These are phyloP conservation scores for Adansonia madagascariensis DNA, from an alignment of 441 rosid genomes.

Conservation along the genomic window DNA sequence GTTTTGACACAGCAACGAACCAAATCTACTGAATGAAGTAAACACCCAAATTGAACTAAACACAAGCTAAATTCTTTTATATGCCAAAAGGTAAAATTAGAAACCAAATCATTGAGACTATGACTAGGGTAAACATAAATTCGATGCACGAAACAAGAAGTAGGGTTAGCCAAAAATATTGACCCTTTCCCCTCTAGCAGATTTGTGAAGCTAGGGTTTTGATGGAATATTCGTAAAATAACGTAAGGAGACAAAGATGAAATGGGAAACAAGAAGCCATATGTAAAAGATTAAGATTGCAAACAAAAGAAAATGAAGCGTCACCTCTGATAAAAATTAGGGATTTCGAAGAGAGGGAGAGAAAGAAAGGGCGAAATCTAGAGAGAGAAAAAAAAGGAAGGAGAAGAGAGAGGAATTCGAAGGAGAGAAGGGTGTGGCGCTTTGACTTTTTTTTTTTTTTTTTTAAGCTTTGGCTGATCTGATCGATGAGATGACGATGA, in stretches of 20 bases:
- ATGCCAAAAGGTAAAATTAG: constrained; percentile 14
- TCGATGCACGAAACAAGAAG: constrained; percentile 27
- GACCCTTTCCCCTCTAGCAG: constrained; percentile 17
- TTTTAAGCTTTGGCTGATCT: constrained; percentile 31
- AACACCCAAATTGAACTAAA: constrained; percentile 30
- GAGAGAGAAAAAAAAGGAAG: neutral
- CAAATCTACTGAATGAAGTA: constrained; percentile 37
- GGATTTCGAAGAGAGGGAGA: constrained; percentile 31
- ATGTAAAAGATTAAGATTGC: constrained; percentile 19
- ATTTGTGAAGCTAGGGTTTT: constrained; percentile 57
- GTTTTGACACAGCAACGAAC: constrained; percentile 28
- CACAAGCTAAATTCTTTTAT: constrained; percentile 26
- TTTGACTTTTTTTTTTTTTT: constrained; percentile 47
- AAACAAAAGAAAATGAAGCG: neutral
- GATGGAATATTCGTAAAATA: constrained; percentile 45
- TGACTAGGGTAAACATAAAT: constrained; percentile 27
- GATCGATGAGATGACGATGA: constrained; percentile 39
- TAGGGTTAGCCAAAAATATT: constrained; percentile 51
- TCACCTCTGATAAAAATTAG: constrained; percentile 36
- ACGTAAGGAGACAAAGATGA: constrained; percentile 8
- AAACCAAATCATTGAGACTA: constrained; percentile 31
- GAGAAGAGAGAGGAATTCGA: constrained; percentile 17
- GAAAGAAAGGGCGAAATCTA: constrained; percentile 20
- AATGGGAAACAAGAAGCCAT: constrained; percentile 21
- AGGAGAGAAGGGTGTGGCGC: constrained; percentile 31